Conservation (phyloP, 2,329 filamentous ascomycete genomes). For the Conoideocrella luteorostrata region DNA sequence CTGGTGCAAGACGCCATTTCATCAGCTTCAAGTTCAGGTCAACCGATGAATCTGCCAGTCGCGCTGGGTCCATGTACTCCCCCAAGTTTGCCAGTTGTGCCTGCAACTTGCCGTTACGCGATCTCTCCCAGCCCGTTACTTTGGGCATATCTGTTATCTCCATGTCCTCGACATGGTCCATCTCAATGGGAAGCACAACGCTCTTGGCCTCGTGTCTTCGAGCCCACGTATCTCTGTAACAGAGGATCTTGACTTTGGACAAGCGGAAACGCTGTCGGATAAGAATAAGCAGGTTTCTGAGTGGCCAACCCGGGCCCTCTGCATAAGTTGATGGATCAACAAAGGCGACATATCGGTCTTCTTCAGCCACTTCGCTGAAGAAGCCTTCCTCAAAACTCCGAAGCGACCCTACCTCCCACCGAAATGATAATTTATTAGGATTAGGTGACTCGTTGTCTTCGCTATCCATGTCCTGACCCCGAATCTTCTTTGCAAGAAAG, state of each 20-base stretch:
- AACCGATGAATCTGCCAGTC: slow-evolving; percentile 86
- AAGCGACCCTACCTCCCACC: slow-evolving; percentile 73
- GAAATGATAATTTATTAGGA: slow-evolving; percentile 50
- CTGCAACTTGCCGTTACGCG: slow-evolving; percentile 68
- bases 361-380: slow-evolving; percentile 64
- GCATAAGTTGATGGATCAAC: slow-evolving; percentile 88
- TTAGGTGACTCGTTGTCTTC: slow-evolving; percentile 40
- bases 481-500: slow-evolving; percentile 81
- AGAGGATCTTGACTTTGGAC: slow-evolving; percentile 72
- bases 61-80: slow-evolving; percentile 86
- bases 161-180: slow-evolving; percentile 40
- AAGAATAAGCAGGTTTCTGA: slow-evolving; percentile 82
- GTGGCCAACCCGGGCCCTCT: slow-evolving; percentile 83
- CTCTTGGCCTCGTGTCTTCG: slow-evolving; percentile 76
- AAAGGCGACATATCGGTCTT: slow-evolving; percentile 79
- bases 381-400: slow-evolving; percentile 80
- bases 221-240: slow-evolving; percentile 78
- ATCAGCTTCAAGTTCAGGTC: slow-evolving; percentile 96
- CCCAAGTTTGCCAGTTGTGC: slow-evolving; percentile 75
- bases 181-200: slow-evolving; percentile 63
- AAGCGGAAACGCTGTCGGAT: slow-evolving; percentile 77
- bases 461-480: slow-evolving; percentile 34
- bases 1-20: slow-evolving; percentile 95
- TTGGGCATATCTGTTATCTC: slow-evolving; percentile 63
- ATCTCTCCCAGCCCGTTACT: slow-evolving; percentile 92